A percentile compares a stretch with the other conserved stretches of the same genome.
Conservation (phyloP, 257 asterid genomes). For the Plantago elongata region DNA sequence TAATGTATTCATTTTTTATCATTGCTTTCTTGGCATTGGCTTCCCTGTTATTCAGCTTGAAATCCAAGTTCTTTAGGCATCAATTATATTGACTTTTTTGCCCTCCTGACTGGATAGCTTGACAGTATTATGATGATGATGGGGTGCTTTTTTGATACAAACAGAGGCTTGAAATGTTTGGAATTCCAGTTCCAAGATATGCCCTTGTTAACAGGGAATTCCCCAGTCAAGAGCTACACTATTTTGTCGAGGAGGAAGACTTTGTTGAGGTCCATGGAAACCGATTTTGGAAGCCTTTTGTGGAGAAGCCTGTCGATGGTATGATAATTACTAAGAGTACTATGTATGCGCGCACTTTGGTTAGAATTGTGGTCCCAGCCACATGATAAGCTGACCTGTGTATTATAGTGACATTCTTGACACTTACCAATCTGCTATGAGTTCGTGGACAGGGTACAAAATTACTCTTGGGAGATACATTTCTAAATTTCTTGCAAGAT, state of each 20-base stretch:
- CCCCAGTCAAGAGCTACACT: conserved; percentile 76
- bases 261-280: conserved; percentile 87
- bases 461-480: too few species aligned
- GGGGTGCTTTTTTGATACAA: background rate
- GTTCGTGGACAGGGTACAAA: too few species aligned
- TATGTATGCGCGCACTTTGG: conserved; percentile 5
- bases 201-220: conserved; percentile 81
- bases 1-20: background rate
- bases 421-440: too few species aligned
- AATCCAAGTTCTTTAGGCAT: too few species aligned
- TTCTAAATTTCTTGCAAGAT: too few species aligned
- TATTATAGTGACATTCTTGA: too few species aligned
- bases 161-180: conserved; percentile 81
- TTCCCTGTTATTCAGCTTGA: background rate
- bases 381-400: too few species aligned
- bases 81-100: background rate
- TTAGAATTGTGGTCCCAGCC: background rate
- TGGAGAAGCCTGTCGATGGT: conserved; percentile 97
- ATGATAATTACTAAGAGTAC: conserved; percentile 13
- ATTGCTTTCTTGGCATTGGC: background rate
- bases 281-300: conserved; percentile 94
- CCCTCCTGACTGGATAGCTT: background rate
- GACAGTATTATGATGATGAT: background rate
- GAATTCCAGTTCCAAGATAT: conserved; percentile 86
- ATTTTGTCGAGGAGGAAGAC: conserved; percentile 91